Conservation (phyloP, 495 filamentous ascomycete species). For the Hypoxylon subgilvum region DNA sequence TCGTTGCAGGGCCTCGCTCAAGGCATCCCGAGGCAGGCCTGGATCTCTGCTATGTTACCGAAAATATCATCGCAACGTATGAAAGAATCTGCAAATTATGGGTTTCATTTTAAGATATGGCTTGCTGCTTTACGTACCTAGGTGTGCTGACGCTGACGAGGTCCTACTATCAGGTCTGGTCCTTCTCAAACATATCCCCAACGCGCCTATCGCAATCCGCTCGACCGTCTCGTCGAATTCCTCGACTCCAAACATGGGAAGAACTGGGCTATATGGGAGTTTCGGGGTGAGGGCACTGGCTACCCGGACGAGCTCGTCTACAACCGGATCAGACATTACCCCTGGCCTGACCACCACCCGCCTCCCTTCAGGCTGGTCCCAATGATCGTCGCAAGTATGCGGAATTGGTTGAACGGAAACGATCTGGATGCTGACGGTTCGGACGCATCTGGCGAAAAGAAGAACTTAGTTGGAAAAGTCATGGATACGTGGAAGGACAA, state of each 20-base stretch:
- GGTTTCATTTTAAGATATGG: not conserved
- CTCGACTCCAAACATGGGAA: slow-evolving; percentile 81
- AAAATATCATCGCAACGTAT: slow-evolving; percentile 69
- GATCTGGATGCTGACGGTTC: slow-evolving; percentile 42
- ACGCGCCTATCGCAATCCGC: slow-evolving; percentile 89
- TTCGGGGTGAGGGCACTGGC: slow-evolving; percentile 92
- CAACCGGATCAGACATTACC: slow-evolving; percentile 81
- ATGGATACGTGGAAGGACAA: slow-evolving; percentile 31
- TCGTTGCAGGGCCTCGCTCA: slow-evolving; percentile 75
- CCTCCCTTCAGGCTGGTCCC: slow-evolving; percentile 90
- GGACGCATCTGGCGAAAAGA: slow-evolving; percentile 15
- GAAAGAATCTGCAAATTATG: slow-evolving; percentile 28
- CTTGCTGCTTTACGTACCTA: no score
- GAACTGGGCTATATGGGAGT: slow-evolving; percentile 95
- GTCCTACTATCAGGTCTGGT: slow-evolving; percentile 63
- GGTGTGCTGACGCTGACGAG: slow-evolving; percentile 15
- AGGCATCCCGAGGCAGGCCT: slow-evolving; percentile 85
- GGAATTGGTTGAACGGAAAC: slow-evolving; percentile 76
- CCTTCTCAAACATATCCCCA: slow-evolving; percentile 87
- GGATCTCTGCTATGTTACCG: slow-evolving; percentile 94
- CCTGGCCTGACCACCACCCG: slow-evolving; percentile 96
- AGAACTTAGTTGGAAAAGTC: slow-evolving; percentile 34
- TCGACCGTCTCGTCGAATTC: slow-evolving; percentile 80
- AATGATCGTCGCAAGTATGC: slow-evolving; percentile 86
- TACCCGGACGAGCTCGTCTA: slow-evolving; percentile 92